Conservation (phyloP, 306 rosid genomes). For the Rosa rugosa region DNA sequence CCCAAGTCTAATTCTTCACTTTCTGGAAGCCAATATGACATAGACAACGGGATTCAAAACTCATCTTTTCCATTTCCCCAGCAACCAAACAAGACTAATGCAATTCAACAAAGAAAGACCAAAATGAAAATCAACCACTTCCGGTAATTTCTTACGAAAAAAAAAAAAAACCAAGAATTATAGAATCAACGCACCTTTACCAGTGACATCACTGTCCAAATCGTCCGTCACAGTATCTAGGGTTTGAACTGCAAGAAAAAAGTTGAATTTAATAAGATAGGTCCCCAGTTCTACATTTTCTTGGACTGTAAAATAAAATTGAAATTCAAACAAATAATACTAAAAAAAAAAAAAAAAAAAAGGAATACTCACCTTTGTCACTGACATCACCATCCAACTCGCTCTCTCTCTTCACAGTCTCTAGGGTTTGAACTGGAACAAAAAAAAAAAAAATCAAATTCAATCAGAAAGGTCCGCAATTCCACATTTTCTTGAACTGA, state of each 20-base stretch:
- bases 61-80: not conserved
- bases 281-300: not conserved
- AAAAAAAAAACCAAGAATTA: not conserved
- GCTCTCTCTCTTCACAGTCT: not conserved
- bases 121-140: not conserved
- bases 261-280: not conserved
- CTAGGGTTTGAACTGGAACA: constrained; percentile 20
- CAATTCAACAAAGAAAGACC: not conserved
- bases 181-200: not conserved
- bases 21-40: not conserved
- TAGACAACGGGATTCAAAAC: not conserved
- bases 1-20: not conserved
- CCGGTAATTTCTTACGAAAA: not conserved
- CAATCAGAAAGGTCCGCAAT: not conserved
- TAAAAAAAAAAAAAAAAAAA: not conserved
- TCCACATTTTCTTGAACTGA: not conserved
- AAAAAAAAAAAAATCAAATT: not conserved
- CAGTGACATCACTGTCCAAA: not conserved
- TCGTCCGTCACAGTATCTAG: not conserved
- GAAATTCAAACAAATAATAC: not conserved
- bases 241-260: constrained; percentile 14
- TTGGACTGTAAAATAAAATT: not conserved
- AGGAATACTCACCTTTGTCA: constrained; percentile 4
- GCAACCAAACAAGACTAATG: not conserved
- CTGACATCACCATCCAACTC: not conserved